Evolutionary conservation across 768 basidiomycete species (phyloP).

Genomic region (Imleria badia): DNA sequence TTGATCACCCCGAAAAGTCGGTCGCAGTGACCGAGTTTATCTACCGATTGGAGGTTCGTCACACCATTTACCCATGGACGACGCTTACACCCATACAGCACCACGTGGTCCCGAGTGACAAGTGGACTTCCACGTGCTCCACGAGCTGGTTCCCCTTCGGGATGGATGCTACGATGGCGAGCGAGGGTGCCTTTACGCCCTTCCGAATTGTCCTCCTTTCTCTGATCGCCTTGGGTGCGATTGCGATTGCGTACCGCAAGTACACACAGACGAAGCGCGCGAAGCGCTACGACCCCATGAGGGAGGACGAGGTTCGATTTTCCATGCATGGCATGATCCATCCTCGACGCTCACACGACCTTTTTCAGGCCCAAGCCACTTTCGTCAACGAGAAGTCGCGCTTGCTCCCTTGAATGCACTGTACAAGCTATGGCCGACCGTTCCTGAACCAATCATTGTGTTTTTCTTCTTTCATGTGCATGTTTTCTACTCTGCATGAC

Average conservation of each 20-base stretch:
- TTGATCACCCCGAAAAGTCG: slow-evolving; percentile 62
- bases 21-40: slow-evolving; percentile 82
- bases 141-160: slow-evolving; percentile 28
- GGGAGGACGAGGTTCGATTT: slow-evolving; percentile 12
- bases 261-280: slow-evolving; percentile 8
- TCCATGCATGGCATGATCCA: not conserved
- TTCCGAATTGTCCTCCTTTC: slow-evolving; percentile 3
- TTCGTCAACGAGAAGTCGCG: slow-evolving; percentile 27
- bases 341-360: not conserved
- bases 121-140: slow-evolving; percentile 42
- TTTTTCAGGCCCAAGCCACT: not conserved
- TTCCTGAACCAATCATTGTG: not conserved
- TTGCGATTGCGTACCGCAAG: slow-evolving; percentile 18
- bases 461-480: not conserved
- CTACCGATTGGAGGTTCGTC: slow-evolving; percentile 71
- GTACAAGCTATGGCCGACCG: not conserved
- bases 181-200: not conserved
- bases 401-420: slow-evolving; percentile 20
- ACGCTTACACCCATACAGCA: slow-evolving; percentile 25
- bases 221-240: slow-evolving; percentile 11
- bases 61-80: too few species aligned
- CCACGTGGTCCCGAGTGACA: slow-evolving; percentile 37
- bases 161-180: not conserved
- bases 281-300: not conserved
- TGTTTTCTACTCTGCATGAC: not conserved